These are phyloP conservation scores for Volvariella volvacea DNA, from an alignment of 1,284 basidiomycete genomes.

Conservation along the genomic window DNA sequence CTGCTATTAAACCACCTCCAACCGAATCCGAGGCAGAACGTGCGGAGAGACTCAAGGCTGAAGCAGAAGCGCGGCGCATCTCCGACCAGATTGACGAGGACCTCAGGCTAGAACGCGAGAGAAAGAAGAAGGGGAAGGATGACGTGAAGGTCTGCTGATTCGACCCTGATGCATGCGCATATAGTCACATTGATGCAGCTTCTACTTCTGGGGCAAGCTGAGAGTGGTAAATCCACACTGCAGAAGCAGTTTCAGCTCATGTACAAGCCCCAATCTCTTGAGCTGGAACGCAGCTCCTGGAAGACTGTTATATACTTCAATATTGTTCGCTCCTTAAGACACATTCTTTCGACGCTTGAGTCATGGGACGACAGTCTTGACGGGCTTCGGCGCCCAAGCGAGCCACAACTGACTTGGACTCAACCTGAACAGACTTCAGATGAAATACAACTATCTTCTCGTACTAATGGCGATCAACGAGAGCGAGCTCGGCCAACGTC, in stretches of 20 bases:
- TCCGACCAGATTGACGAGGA: constrained; percentile 79
- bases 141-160: constrained; percentile 60
- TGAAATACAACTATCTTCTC: constrained; percentile 27
- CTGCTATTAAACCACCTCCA: constrained; percentile 55
- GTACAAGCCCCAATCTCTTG: constrained; percentile 70
- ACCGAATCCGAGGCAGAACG: constrained; percentile 64
- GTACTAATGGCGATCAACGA: constrained; percentile 11
- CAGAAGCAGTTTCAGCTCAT: constrained; percentile 85
- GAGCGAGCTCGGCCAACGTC: constrained; percentile 9
- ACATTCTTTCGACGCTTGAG: constrained; percentile 66
- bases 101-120: constrained; percentile 59
- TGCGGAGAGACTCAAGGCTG: constrained; percentile 46
- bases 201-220: constrained; percentile 72
- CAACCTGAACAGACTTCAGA: constrained; percentile 21
- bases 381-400: constrained; percentile 20
- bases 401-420: neutral
- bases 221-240: constrained; percentile 77
- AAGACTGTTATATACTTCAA: constrained; percentile 80
- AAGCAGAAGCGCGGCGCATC: constrained; percentile 66
- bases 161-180: constrained; percentile 18
- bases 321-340: constrained; percentile 68
- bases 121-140: constrained; percentile 52
- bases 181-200: constrained; percentile 41
- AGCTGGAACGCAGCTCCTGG: constrained; percentile 75
- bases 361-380: constrained; percentile 57